phyloP scores from a whole-genome alignment of 805 yeast species.

The Kuraishia ogatae region DNA sequence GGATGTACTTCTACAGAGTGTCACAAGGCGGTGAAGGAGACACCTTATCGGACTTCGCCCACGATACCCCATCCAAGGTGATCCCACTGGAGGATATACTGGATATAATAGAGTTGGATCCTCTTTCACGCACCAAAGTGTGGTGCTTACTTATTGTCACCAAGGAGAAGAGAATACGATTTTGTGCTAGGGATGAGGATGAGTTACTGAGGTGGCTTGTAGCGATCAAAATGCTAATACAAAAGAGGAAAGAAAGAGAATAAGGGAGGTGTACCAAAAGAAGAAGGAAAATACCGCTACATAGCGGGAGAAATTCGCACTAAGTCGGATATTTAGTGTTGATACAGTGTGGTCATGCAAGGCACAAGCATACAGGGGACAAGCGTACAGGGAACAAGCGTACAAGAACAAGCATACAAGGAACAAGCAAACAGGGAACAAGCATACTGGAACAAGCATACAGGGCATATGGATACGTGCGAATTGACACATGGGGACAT shows the following conservation, averaged over 20 bases:
- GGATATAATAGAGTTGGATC: constrained; percentile 44
- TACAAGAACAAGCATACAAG: no score
- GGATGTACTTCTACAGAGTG: constrained; percentile 31
- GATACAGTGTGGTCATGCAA: no score
- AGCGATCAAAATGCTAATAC: constrained; percentile 27
- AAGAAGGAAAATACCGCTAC: no score
- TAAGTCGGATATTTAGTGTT: no score
- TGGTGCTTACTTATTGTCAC: constrained; percentile 42
- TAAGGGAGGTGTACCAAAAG: no score
- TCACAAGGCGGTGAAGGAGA: constrained; percentile 1
- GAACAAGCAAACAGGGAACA: no score
- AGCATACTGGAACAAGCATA: no score
- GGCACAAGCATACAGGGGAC: no score
- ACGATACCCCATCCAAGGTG: constrained; percentile 19
- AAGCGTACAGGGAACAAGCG: no score
- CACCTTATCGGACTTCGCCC: neutral
- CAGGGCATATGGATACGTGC: no score
- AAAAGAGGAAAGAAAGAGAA: constrained; percentile 14
- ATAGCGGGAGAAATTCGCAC: no score
- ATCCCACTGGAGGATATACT: constrained; percentile 26
- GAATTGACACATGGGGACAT: no score
- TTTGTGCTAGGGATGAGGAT: constrained; percentile 35
- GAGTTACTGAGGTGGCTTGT: constrained; percentile 42
- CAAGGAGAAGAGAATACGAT: constrained; percentile 31
- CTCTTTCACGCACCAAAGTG: constrained; percentile 29